Conservation (phyloP, 2,329 filamentous ascomycete genomes). For the Aspergillus cejpii region DNA sequence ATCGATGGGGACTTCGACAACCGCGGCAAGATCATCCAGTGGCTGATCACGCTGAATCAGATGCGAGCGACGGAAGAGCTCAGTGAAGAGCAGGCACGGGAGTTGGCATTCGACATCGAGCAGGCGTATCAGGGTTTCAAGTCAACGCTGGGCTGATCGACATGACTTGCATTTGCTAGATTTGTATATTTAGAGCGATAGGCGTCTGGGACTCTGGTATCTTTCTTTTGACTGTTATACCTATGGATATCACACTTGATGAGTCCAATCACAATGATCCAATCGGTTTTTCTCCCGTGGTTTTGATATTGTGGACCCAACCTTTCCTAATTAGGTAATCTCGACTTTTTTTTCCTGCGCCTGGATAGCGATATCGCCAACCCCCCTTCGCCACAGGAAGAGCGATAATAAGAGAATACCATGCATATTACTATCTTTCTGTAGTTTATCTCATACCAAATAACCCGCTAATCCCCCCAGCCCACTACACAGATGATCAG, state of each 20-base stretch:
- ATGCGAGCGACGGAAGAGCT: constrained; percentile 95
- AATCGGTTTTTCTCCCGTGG: constrained; percentile 2
- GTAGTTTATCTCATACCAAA: background rate
- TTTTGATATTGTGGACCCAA: constrained; percentile 13
- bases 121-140: constrained; percentile 94
- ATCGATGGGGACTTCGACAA: constrained; percentile 92
- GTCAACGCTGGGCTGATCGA: constrained; percentile 55
- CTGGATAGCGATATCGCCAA: constrained; percentile 15
- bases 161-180: background rate
- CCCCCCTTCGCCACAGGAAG: constrained; percentile 14
- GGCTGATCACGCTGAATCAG: constrained; percentile 94
- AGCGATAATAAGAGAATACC: constrained; percentile 7
- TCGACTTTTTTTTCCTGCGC: constrained; percentile 25
- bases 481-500: constrained; percentile 27
- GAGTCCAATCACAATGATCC: background rate
- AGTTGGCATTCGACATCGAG: constrained; percentile 89
- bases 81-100: constrained; percentile 75
- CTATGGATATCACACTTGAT: background rate
- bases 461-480: background rate
- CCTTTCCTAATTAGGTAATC: constrained; percentile 30
- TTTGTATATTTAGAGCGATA: background rate
- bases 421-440: background rate
- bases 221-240: constrained; percentile 4
- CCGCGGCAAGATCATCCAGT: constrained; percentile 95
- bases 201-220: constrained; percentile 17